A percentile compares a stretch with the other conserved stretches of the same genome.
Conservation (phyloP, 75 land plant genomes). For the Azolla pinnata region DNA sequence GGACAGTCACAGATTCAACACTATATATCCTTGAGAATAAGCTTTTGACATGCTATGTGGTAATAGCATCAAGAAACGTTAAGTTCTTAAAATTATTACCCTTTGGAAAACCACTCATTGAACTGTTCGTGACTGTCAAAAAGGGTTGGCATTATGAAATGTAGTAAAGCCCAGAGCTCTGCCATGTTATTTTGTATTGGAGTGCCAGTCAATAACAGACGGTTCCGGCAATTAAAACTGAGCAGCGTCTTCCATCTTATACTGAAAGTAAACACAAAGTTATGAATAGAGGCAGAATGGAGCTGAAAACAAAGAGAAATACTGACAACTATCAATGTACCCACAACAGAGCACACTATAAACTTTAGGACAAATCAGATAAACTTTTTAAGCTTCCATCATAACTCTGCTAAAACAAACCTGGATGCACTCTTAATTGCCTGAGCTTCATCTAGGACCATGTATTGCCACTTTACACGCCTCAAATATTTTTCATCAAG, state of each 20-base stretch:
- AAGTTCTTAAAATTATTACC: constrained; percentile 32
- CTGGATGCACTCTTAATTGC: constrained; percentile 95
- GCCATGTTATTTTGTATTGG: constrained; percentile 99
- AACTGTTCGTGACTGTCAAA: constrained; percentile 99
- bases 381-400: neutral
- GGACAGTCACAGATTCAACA: neutral
- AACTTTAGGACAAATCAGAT: neutral
- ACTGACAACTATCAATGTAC: neutral
- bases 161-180: constrained; percentile 93
- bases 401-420: constrained; percentile 25
- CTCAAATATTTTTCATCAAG: constrained; percentile 84
- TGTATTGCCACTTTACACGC: constrained; percentile 97
- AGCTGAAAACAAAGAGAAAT: constrained; percentile 10
- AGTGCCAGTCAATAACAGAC: constrained; percentile 88
- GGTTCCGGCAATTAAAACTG: constrained; percentile 91
- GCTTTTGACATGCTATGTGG: neutral
- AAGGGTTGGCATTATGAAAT: constrained; percentile 97
- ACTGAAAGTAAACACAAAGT: constrained; percentile 27
- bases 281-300: neutral
- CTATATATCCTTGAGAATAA: neutral
- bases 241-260: constrained; percentile 90
- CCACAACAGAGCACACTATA: neutral
- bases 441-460: constrained; percentile 99
- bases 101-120: constrained; percentile 98
- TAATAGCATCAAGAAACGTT: neutral